Evolutionary conservation across 192 early-diverging fungal genomes (phyloP), one percentile per base, ranked within the genome.

Genomic region (Coemansia sp.): DNA sequence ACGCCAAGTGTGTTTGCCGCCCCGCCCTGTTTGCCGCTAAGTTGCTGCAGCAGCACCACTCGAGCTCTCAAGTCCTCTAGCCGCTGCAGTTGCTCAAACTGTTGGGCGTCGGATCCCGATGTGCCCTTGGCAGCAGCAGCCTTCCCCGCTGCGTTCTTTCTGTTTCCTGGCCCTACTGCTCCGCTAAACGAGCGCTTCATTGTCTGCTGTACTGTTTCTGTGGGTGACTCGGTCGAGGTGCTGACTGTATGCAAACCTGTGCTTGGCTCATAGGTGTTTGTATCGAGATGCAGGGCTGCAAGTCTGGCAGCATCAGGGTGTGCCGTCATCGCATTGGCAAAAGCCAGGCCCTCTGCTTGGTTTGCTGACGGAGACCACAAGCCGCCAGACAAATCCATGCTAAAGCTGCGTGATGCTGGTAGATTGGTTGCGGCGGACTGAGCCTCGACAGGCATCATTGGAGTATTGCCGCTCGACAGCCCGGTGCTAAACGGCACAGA

Each of bases 61-160:
- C 79, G 73, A 0, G 70, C 70, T 1, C 74, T 69, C 23, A 81
- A 50, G 14, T 81, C 79, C 10, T 81, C 74, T 17, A 81, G 66
- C 1, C 74, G 66, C 62, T 81, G 79, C 10, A 81, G 58, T 39
- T 76, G 65, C 22, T 76, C 61, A 5, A 73, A 43, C 39, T 73
- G 73, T 41, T 81, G 66, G 0, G 66, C 41, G 4, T 57, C 55
- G 6, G 29, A 17, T 15, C 29, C 54, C 2, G 57, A 3, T 1
- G 54, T 22, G 21, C 55, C 55, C 27, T 56, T 50, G 23, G 53
- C 53, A 14, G 24, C 14, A 0, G 24, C 9, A 6, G 10, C 25
- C 53, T 55, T 55, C 7, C 49, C 49, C 39, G 53, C 53, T 2
- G 21, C 10, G 2, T 10, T 25, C 11, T 15, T 25, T 11, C 53